phyloP scores from a whole-genome alignment of 768 basidiomycete species.

The Artomyces pyxidatus region DNA sequence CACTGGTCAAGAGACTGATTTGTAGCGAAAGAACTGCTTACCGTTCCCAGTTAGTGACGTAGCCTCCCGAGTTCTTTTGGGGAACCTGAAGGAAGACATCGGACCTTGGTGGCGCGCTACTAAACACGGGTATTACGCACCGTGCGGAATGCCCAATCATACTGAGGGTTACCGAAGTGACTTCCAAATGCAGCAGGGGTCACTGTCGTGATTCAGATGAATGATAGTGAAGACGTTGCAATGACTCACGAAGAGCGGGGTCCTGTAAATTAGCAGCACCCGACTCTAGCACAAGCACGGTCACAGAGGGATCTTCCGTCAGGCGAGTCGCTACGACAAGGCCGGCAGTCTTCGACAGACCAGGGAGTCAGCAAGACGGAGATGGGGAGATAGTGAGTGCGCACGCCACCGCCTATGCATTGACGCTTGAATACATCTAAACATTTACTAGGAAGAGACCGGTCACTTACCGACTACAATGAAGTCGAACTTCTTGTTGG shows the following conservation, averaged over 20 bases:
- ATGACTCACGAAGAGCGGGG: conserved; percentile 2
- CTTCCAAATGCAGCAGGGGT: neutral
- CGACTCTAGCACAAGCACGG: conserved; percentile 21
- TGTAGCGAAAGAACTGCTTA: neutral
- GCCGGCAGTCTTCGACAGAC: conserved; percentile 13
- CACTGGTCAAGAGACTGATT: neutral
- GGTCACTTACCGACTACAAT: conserved; percentile 3
- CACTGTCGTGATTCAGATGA: neutral
- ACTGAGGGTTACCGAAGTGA: neutral
- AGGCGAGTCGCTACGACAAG: conserved; percentile 19
- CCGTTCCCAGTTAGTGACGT: neutral
- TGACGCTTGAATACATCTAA: too few relatives aligned
- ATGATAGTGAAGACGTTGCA: too few relatives aligned
- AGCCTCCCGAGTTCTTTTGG: conserved; percentile 3
- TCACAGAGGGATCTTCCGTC: conserved; percentile 17
- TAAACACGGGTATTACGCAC: neutral
- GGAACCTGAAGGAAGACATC: conserved; percentile 1
- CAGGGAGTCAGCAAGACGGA: neutral
- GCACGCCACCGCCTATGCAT: conserved; percentile 4
- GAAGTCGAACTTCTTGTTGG: conserved; percentile 1
- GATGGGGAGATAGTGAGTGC: neutral
- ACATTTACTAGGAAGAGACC: neutral
- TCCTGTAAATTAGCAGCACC: conserved; percentile 14
- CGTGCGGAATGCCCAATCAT: conserved; percentile 10
- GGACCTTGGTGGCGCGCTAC: neutral